Evolutionary conservation across 2,329 filamentous ascomycete genomes (phyloP).

Genomic region (Ambrosiella cleistominuta): DNA sequence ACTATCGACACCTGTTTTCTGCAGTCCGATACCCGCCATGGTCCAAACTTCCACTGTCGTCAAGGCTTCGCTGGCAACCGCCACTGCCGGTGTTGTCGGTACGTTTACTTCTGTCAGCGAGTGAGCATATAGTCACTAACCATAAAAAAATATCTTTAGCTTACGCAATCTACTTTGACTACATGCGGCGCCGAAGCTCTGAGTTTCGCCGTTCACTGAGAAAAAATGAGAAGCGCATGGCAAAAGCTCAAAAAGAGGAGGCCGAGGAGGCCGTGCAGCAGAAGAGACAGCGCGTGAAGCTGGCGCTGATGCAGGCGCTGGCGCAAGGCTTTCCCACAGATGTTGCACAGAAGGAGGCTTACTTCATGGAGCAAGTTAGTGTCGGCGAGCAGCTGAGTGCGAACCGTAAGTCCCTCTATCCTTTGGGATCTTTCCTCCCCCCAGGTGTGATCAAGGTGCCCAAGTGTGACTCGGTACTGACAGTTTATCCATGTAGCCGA

Average conservation of each 20-base stretch:
- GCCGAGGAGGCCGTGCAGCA: constrained; percentile 45
- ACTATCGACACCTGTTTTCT: too few species aligned
- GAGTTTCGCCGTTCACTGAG: constrained; percentile 52
- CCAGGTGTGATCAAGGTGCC: too few species aligned
- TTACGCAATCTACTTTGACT: constrained; percentile 53
- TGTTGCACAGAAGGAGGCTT: constrained; percentile 83
- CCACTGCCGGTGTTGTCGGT: constrained; percentile 44
- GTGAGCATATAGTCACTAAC: not conserved
- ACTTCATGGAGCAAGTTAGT: constrained; percentile 92
- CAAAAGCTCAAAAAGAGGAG: constrained; percentile 54
- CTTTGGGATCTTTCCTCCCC: too few species aligned
- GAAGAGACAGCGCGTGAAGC: constrained; percentile 58
- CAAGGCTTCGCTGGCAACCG: constrained; percentile 43
- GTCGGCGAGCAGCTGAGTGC: constrained; percentile 67
- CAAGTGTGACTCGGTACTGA: not conserved
- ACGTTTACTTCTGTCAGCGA: constrained; percentile 18
- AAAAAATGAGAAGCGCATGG: constrained; percentile 57
- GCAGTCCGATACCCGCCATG: constrained; percentile 18
- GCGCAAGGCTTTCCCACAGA: constrained; percentile 81
- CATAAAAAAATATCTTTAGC: constrained; percentile 22
- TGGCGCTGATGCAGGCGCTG: constrained; percentile 62
- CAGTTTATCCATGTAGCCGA: constrained; percentile 29
- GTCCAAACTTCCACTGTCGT: constrained; percentile 37
- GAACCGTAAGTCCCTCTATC: constrained; percentile 44
- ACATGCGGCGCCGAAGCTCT: constrained; percentile 43